Evolutionary conservation across 2,329 filamentous ascomycete species (phyloP).

Genomic region (Neonectria faginata): DNA sequence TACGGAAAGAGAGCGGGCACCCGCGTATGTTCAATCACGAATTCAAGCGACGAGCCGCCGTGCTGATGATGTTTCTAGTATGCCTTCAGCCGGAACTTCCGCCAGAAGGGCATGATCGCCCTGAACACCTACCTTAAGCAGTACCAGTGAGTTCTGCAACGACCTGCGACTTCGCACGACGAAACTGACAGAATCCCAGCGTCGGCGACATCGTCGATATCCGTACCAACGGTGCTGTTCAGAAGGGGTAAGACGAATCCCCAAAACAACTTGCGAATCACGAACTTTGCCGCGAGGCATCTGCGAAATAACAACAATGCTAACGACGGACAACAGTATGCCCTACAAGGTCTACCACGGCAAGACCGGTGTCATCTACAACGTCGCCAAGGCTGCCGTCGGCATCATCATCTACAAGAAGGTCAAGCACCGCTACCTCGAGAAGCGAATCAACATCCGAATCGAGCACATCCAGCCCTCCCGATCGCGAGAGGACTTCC

Average conservation of each 20-base stretch:
- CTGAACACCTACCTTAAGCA: conserved; percentile 94
- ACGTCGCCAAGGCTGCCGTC: conserved; percentile 97
- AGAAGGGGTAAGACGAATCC: conserved; percentile 82
- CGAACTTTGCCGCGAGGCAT: conserved; percentile 32
- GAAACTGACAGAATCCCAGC: conserved; percentile 65
- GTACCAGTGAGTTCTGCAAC: conserved; percentile 74
- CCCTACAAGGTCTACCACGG: conserved; percentile 99
- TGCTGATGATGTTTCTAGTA: conserved; percentile 63
- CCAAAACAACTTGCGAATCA: conserved; percentile 34
- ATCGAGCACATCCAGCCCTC: conserved; percentile 97
- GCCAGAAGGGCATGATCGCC: conserved; percentile 93
- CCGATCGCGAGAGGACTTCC: conserved; percentile 95
- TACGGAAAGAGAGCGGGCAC: conserved; percentile 89
- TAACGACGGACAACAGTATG: conserved; percentile 74
- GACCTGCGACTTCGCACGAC: conserved; percentile 6
- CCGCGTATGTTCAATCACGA: conserved; percentile 70
- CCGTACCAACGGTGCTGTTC: conserved; percentile 97
- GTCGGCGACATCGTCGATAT: conserved; percentile 99
- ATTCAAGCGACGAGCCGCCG: conserved; percentile 42
- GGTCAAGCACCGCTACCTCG: conserved; percentile 99
- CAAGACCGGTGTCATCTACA: conserved; percentile 98
- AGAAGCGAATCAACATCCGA: conserved; percentile 99
- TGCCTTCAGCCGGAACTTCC: conserved; percentile 95
- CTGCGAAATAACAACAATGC: conserved; percentile 34
- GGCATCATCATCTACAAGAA: conserved; percentile 99